A percentile compares a stretch with the other conserved stretches of the same genome.
Evolutionary conservation across 495 filamentous ascomycete genomes (phyloP).

Genomic region (Aspergillus bertholletiae): DNA sequence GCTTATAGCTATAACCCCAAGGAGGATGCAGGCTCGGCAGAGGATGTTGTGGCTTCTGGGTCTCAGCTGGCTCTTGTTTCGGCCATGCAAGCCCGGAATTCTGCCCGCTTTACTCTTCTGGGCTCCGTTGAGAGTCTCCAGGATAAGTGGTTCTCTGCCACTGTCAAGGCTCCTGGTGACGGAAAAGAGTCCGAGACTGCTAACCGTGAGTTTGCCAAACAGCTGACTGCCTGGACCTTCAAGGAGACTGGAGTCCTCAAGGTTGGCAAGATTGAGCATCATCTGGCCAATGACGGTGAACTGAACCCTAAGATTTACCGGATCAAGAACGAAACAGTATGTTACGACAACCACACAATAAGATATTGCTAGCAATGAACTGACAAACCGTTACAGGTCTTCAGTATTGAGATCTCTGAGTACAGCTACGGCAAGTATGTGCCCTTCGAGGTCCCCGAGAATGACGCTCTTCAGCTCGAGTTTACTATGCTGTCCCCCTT

Average conservation of each 20-base stretch:
- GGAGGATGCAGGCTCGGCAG: conserved; percentile 69
- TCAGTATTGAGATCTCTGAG: conserved; percentile 84
- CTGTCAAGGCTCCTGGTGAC: conserved; percentile 59
- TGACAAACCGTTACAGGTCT: conserved; percentile 57
- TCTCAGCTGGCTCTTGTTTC: conserved; percentile 78
- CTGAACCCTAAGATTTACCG: conserved; percentile 88
- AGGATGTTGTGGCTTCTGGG: conserved; percentile 81
- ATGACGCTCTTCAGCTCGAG: conserved; percentile 83
- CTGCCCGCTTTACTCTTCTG: conserved; percentile 81
- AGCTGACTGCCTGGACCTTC: conserved; percentile 86
- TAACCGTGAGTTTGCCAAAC: conserved; percentile 83
- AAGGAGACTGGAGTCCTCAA: conserved; percentile 87
- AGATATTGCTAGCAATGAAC: conserved; percentile 2
- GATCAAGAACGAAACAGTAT: conserved; percentile 94
- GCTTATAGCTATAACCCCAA: conserved; percentile 94
- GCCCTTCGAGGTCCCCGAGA: conserved; percentile 65
- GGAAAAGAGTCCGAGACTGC: conserved; percentile 58
- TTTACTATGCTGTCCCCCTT: conserved; percentile 98
- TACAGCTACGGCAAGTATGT: conserved; percentile 65
- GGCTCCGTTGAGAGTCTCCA: conserved; percentile 83
- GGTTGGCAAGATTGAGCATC: conserved; percentile 79
- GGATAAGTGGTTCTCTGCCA: conserved; percentile 85
- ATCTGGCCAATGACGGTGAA: conserved; percentile 52
- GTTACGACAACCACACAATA: conserved; percentile 32
- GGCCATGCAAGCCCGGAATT: conserved; percentile 86